A percentile compares a stretch with the other conserved stretches of the same genome.
These are phyloP conservation scores for Crithidia fasciculata DNA, from an alignment of 208 protist genomes.

Conservation along the genomic window DNA sequence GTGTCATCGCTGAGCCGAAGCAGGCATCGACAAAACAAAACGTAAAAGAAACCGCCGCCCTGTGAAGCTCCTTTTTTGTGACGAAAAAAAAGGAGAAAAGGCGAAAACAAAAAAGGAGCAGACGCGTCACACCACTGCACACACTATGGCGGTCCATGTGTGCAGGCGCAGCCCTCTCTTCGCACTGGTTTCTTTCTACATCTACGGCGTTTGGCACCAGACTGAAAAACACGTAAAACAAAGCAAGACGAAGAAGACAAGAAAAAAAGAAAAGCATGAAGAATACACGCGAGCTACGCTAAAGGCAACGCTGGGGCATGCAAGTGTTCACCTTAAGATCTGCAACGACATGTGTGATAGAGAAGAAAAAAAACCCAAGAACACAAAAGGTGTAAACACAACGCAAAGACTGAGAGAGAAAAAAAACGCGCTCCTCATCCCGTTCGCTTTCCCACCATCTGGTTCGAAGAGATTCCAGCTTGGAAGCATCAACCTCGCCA, in stretches of 20 bases:
- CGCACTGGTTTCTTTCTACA: too few species aligned
- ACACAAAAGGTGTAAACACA: neutral
- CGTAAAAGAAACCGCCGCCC: too few species aligned
- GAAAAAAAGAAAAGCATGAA: conserved; percentile 2
- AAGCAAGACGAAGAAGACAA: conserved; percentile 17
- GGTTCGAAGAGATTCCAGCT: too few species aligned
- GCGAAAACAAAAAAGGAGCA: neutral
- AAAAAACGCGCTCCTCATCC: conserved; percentile 5
- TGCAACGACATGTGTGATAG: neutral
- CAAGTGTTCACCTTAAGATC: too few species aligned
- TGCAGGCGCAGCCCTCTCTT: too few species aligned
- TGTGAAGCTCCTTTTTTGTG: neutral
- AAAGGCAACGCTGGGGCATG: too few species aligned
- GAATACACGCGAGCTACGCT: too few species aligned
- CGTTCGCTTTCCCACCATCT: too few species aligned
- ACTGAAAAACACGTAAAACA: neutral
- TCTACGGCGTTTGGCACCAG: too few species aligned
- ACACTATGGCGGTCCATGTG: too few species aligned
- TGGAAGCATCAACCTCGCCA: too few species aligned
- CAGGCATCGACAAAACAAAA: neutral
- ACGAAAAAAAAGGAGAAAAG: conserved; percentile 25
- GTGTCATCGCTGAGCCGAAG: neutral
- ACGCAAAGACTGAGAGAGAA: neutral
- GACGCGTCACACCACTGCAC: too few species aligned
- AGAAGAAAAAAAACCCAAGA: conserved; percentile 11